phyloP scores from a whole-genome alignment of 257 asterid genomes.

The Capsicum chinense region DNA sequence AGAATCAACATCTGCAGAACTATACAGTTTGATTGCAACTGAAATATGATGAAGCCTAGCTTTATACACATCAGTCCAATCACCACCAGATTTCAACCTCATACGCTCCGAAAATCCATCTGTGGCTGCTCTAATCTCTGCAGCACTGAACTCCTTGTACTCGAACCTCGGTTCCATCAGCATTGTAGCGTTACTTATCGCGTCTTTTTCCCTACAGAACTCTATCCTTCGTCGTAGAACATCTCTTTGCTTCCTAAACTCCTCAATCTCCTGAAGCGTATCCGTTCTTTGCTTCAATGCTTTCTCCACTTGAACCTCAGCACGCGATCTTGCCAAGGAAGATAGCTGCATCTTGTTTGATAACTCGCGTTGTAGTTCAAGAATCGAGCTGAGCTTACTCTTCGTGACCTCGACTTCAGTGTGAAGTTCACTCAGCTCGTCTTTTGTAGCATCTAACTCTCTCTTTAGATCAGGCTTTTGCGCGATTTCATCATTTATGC shows the following conservation, averaged over 20 bases:
- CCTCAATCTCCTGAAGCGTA: constrained; percentile 60
- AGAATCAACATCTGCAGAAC: constrained; percentile 35
- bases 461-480: constrained; percentile 46
- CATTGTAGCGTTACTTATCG: constrained; percentile 46
- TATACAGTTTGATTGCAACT: constrained; percentile 57
- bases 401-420: constrained; percentile 54
- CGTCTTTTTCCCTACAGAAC: constrained; percentile 68
- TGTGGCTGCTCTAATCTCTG: constrained; percentile 65
- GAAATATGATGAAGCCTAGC: constrained; percentile 50
- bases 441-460: constrained; percentile 47
- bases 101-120: constrained; percentile 52
- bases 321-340: constrained; percentile 46
- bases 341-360: constrained; percentile 55
- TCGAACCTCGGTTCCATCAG: constrained; percentile 41
- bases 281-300: constrained; percentile 48
- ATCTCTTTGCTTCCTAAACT: constrained; percentile 52
- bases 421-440: constrained; percentile 49
- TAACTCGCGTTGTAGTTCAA: constrained; percentile 63
- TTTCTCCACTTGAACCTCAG: constrained; percentile 58
- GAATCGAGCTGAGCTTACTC: constrained; percentile 52
- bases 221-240: constrained; percentile 64
- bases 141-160: constrained; percentile 57
- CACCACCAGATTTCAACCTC: constrained; percentile 55
- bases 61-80: constrained; percentile 52
- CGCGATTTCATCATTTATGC: constrained; percentile 40